These are phyloP conservation scores for Pseudopediastrum boryanum DNA, from an alignment of 139 green algal species.

Conservation along the genomic window DNA sequence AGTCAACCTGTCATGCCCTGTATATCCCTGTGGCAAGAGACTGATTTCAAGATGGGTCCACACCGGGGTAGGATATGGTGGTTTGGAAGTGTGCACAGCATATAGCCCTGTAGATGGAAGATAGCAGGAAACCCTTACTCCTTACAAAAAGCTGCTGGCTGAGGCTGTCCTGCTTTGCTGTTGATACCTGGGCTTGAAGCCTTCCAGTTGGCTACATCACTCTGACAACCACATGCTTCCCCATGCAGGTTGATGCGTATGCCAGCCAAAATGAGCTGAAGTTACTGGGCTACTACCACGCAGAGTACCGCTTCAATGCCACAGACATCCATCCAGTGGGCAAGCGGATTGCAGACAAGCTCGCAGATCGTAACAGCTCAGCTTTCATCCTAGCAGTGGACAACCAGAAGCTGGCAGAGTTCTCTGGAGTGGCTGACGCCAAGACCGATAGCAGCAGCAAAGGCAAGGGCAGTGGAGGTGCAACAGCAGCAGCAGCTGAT, in stretches of 20 bases:
- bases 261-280: conserved; percentile 37
- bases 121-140: too few species aligned
- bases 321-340: conserved; percentile 18
- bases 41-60: too few species aligned
- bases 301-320: conserved; percentile 59
- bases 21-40: too few species aligned
- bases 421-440: conserved; percentile 7
- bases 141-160: too few species aligned
- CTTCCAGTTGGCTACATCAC: too few species aligned
- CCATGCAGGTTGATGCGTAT: conserved; percentile 47
- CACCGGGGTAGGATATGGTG: too few species aligned
- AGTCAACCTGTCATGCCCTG: too few species aligned
- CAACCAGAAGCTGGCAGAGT: conserved; percentile 19
- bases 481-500: background rate
- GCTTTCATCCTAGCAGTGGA: conserved; percentile 25
- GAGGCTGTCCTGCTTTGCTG: too few species aligned
- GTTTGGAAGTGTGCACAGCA: too few species aligned
- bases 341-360: conserved; percentile 33
- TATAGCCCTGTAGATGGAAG: too few species aligned
- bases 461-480: conserved; percentile 13
- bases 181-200: too few species aligned
- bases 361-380: conserved; percentile 20
- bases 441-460: background rate
- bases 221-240: background rate
- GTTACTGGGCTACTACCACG: conserved; percentile 83